Evolutionary conservation across 202 grass and related monocot genomes (phyloP).

Genomic region (Carex arenaria): DNA sequence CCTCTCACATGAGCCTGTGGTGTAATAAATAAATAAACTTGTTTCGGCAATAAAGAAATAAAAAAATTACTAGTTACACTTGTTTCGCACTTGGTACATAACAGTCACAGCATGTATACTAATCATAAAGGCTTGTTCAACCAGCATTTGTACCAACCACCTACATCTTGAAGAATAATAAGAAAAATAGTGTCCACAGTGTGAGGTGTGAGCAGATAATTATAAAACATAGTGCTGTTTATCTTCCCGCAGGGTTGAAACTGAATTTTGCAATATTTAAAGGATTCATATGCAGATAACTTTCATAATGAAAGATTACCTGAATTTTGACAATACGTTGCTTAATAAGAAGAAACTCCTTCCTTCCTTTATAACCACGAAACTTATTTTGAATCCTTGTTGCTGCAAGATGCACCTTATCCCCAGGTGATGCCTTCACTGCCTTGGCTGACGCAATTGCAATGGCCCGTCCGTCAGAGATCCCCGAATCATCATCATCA

Average conservation of each 20-base stretch:
- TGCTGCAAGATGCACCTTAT: slow-evolving; percentile 65
- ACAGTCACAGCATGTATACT: background rate
- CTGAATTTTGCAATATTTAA: background rate
- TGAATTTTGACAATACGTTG: slow-evolving; percentile 87
- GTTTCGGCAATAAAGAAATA: background rate
- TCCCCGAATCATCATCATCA: slow-evolving; percentile 39
- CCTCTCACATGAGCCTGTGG: slow-evolving; percentile 86
- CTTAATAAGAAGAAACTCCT: slow-evolving; percentile 81
- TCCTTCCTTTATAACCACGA: slow-evolving; percentile 88
- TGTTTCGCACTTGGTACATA: background rate
- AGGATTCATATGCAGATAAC: background rate
- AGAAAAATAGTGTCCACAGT: background rate
- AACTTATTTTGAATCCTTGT: slow-evolving; percentile 96
- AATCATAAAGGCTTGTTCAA: background rate
- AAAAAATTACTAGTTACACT: background rate
- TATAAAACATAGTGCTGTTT: background rate
- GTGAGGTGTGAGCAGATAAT: background rate
- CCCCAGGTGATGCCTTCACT: slow-evolving; percentile 43
- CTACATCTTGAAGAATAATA: background rate
- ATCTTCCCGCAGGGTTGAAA: background rate
- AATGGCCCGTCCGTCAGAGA: slow-evolving; percentile 65
- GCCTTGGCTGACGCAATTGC: slow-evolving; percentile 70
- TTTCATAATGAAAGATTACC: slow-evolving; percentile 35
- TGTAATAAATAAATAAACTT: background rate
- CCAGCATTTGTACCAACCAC: background rate